Conservation (phyloP, 2,329 filamentous ascomycete species). For the Aspergillus versicolor region DNA sequence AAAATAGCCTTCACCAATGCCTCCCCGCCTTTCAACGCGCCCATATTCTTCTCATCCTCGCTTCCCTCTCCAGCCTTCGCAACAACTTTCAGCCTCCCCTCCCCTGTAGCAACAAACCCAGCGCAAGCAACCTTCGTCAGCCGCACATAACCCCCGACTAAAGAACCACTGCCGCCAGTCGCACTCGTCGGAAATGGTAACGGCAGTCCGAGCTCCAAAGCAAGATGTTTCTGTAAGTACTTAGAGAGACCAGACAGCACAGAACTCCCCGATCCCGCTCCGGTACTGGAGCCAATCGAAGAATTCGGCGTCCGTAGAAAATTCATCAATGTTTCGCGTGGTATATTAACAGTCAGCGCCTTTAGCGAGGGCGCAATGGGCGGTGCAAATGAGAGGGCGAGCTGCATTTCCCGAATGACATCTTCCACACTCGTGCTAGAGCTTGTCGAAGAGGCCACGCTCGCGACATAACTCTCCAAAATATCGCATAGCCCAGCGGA, state of each 20-base stretch:
- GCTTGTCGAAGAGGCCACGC: conserved; percentile 1
- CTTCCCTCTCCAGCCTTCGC: conserved; percentile 22
- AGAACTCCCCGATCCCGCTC: conserved; percentile 5
- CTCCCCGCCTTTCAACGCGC: conserved; percentile 33
- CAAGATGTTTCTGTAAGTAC: conserved; percentile 40
- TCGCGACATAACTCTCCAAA: conserved; percentile 41
- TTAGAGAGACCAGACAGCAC: conserved; percentile 31
- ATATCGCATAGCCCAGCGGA: conserved; percentile 46
- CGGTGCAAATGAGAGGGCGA: conserved; percentile 39
- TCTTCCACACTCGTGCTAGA: conserved; percentile 21
- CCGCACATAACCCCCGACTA: conserved; percentile 29
- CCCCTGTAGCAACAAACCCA: conserved; percentile 38
- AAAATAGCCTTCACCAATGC: conserved; percentile 32
- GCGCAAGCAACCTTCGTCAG: conserved; percentile 40
- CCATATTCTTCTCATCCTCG: conserved; percentile 14
- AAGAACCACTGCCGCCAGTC: neutral
- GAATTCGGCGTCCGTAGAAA: conserved; percentile 17
- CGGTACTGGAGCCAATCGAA: neutral
- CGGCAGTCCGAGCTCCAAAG: conserved; percentile 38
- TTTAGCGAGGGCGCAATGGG: conserved; percentile 35
- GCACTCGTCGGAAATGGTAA: neutral
- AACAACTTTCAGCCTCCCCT: conserved; percentile 41
- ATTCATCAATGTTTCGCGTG: conserved; percentile 26
- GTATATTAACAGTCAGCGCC: conserved; percentile 34
- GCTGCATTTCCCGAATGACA: conserved; percentile 39